Evolutionary conservation across 2,329 filamentous ascomycete genomes (phyloP), one percentile per base, ranked within the genome.

Genomic region (Botrytis elliptica): DNA sequence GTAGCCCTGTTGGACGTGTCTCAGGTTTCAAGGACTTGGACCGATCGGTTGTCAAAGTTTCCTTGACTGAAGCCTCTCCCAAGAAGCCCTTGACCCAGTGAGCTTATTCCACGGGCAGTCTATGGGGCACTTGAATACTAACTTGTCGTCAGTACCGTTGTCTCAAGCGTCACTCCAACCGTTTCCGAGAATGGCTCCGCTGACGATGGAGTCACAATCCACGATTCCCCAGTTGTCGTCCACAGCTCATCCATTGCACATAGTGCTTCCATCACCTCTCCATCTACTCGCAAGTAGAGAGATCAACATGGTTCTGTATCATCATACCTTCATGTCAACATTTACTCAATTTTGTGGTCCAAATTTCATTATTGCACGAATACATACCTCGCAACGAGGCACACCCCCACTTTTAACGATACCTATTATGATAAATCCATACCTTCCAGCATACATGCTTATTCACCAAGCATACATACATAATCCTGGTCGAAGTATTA

Each of bases 21-120:
- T 65, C 77, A 36, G 75, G 73, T 46, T 82, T 81, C 76, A 82
- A 81, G 76, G 79, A 82, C 63, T 75, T 80, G 71, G 79, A 80
- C 73, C 77, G 77, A 57, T 76, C 77, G 33, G 70, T 75, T 52
- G 62, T 76, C 16, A 80, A 80, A 76, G 75, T 79, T 42, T 77
- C 78, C 22, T 62, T 78, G 71, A 77, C 75, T 66, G 77, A 81
- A 68, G 75, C 77, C 46, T 77, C 74, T 57, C 74, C 78, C 44
- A 76, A 67, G 69, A 79, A 80, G 73, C 59, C 75, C 25, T 77
- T 78, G 71, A 75, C 79, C 52, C 75, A 74, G 81, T 81, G 78
- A 76, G 77, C 77, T 29, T 25, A 44, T 29, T 57, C n/a, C 29
- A 60, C 6, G 70, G 36, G 36, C 33, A 46, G 5, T 33, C 25